Base-by-base conservation (phyloP, 257 asterid species). In the Henckelia pumila region DNA sequence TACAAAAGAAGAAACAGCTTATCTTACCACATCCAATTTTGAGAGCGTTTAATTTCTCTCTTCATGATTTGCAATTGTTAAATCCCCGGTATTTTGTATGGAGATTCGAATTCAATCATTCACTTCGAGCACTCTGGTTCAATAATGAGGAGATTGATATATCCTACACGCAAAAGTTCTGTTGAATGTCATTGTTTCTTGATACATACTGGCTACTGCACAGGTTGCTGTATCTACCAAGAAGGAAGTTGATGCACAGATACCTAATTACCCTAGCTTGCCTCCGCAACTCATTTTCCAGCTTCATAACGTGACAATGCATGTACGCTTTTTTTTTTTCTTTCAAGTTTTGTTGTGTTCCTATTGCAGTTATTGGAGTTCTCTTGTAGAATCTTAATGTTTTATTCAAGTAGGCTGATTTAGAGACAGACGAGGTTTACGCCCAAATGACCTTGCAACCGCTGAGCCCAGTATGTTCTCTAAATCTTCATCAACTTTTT, bases 361-460 rank as follows among this genome's bases (percentile, higher is more conserved):
- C 10, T 29, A 40, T 72, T 72, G 30, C 53, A 59, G 28, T n/a
- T 24, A 8, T 3, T 52, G 32, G 47, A 9, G 10, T 24, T 52
- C 71, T 26, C 21, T 56, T 64, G 26, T 35, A 40, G 53, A 61
- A 69, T 67, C 78, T 78, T 28, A 59, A 52, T 62, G 22, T 52
- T 53, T 76, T 64, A 53, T 76, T 65, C 59, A 61, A 71, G 70
- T 71, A 88, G 94, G 96, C 94, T 21, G 96, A 88, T 72, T 40
- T 84, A 21, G 96, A 88, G 79, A 86, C 94, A 1, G 96, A 88
- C 63, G 94, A 86, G 75, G 93, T 85, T 32, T 88, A 88, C 73
- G 93, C 91, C 60, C 93, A 88, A 69, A 80, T 86, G 96, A 88
- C 96, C 71, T 83, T 88, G 87, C 96, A 88, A 68, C 96, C 96